Evolutionary conservation across 768 basidiomycete species (phyloP), one percentile per base, ranked within the genome.

Genomic region (Cubamyces lactineus): DNA sequence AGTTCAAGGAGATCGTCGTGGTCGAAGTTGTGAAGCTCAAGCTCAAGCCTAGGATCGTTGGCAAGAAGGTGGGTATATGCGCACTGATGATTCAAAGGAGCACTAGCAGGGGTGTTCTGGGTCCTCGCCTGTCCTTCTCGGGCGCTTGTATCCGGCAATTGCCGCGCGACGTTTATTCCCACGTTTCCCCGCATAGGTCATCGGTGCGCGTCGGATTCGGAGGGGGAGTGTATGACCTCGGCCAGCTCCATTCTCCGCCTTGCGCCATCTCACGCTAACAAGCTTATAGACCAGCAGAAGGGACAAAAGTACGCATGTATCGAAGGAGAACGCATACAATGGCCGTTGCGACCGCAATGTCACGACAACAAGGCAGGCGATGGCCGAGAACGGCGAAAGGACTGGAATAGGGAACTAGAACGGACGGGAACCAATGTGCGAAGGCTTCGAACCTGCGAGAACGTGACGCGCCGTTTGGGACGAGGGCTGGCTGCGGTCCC

Each of bases 121-220:
- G 59, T 57, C 54, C 51, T 34, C 21, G 38, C 48, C 24, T 23
- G 38, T 11, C 26, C 21, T 26, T 26, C 11, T 16, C 15, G 30
- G 12, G 46, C 28, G 24, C 26, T 38, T 42, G 55, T 47, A 1
- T 11, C 9, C 57, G 62, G 57, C 49, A 63, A 46, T 38, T 53
- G 56, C 56, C 62, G 26, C 62, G 26, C 55, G 45, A 19, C 21
- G 43, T 16, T 50, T 2, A 40, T 67, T 70, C 69, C 60, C 69
- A 70, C 69, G 67, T 39, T 70, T 67, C 69, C 69, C 69, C 69
- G 66, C 69, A 70, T 66, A 66, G 61, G 65, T 65, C 65, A 66
- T 67, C 38, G 55, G 51, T 43, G 40, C 26, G 46, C 16, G 40
- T 46, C 15, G 16, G 19, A 28, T 43, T 49, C 40, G 48, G 34